Evolutionary conservation across 768 basidiomycete species (phyloP), one percentile per base, ranked within the genome.

Genomic region (Chiua virens): DNA sequence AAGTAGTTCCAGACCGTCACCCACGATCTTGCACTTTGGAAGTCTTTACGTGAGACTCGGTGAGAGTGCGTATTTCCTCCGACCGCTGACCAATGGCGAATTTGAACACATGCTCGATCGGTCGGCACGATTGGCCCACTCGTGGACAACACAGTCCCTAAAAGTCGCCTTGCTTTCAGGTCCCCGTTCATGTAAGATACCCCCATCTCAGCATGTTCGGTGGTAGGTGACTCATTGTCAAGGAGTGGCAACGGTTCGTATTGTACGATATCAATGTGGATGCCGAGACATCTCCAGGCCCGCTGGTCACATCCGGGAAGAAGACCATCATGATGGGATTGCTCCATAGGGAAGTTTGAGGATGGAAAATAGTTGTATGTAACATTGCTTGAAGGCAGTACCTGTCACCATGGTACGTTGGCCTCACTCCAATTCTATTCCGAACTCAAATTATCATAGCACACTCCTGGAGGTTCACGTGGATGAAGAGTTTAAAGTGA

Each of bases 161-260:
- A 25, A 5, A 20, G 5, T 20, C 6, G 5, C 41, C 46, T 2
- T 37, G 20, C 15, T 18, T 32, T 8, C 10, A 30, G 8, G 21
- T 42, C 20, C 20, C 32, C 14, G 36, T 45, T 6, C 7, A 54
- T 10, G 27, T n/a, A 27, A 15, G 1, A 2, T 2, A 2, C 38
- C 20, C 18, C 6, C 21, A 18, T 32, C 8, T 21, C 13, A 20
- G 1, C 9, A 11, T 53, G 3, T 15, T 53, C 3, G 42, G 32
- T 35, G 53, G 45, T 5, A 35, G 45, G 20, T 55, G 54, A 46
- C 21, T 55, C 14, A 7, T 45, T 3, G 18, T 45, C 9, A 46
- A 54, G 37, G 18, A 8, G 3, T 2, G n/a, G 1, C 38, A 11
- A 15, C 35, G 52, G 13, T 25, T 55, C 13, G 43, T 45, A 9